phyloP scores from a whole-genome alignment of 345 rosid genomes.

The Bruguiera gymnorhiza region DNA sequence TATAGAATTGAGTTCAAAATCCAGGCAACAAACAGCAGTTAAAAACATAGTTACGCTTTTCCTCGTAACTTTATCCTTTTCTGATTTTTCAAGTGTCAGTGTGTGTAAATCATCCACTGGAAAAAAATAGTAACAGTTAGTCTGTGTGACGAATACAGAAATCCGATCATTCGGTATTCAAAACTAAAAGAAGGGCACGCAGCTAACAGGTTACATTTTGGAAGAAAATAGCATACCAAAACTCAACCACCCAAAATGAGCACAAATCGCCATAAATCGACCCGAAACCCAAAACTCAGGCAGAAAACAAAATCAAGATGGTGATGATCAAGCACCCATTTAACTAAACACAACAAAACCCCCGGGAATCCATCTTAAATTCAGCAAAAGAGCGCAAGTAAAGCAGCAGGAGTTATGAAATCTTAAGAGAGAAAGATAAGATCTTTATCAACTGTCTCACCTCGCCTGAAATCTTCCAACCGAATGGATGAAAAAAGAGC shows the following conservation, averaged over 20 bases:
- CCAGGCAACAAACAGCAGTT: no score
- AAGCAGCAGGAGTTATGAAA: not conserved
- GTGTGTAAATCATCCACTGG: no score
- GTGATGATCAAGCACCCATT: slow-evolving; percentile 4
- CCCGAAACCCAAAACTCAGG: slow-evolving; percentile 10
- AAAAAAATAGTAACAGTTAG: not conserved
- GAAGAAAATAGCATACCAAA: not conserved
- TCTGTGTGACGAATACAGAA: not conserved
- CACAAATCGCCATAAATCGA: not conserved
- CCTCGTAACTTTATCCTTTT: no score
- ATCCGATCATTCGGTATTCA: not conserved
- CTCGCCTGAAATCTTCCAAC: not conserved
- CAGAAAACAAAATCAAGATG: not conserved
- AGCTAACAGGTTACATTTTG: not conserved
- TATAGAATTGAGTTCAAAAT: not conserved
- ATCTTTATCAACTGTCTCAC: not conserved
- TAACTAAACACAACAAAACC: not conserved
- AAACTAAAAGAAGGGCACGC: not conserved
- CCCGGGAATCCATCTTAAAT: not conserved
- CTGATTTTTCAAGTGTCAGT: no score
- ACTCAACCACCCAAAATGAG: not conserved
- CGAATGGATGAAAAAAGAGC: not conserved
- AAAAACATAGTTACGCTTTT: no score
- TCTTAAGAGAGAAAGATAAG: not conserved
- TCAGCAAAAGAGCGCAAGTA: not conserved